Conservation (phyloP, 1,284 basidiomycete genomes). For the Quambalaria eucalypti region DNA sequence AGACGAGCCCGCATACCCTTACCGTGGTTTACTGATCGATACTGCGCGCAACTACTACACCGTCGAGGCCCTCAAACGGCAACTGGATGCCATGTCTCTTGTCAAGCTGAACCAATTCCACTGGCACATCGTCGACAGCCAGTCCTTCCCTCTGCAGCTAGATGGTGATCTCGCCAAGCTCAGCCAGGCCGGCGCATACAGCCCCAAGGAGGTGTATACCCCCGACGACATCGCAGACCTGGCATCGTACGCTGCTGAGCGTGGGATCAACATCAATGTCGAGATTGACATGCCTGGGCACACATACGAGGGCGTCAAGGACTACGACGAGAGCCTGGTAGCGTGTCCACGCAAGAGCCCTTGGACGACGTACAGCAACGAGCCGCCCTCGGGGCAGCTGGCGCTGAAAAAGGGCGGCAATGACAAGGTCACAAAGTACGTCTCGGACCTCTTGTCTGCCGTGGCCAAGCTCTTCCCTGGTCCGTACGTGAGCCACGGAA, state of each 20-base stretch:
- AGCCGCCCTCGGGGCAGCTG: constrained; percentile 74
- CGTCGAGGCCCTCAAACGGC: constrained; percentile 58
- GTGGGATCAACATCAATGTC: constrained; percentile 69
- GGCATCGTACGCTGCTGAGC: constrained; percentile 61
- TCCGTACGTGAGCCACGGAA: constrained; percentile 65
- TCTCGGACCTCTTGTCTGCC: constrained; percentile 48
- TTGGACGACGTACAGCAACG: constrained; percentile 53
- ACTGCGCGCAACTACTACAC: constrained; percentile 60
- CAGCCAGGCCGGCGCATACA: constrained; percentile 63
- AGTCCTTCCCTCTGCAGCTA: constrained; percentile 60
- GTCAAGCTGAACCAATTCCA: constrained; percentile 68
- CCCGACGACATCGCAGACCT: constrained; percentile 58
- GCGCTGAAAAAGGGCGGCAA: constrained; percentile 59
- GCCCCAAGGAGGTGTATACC: constrained; percentile 56
- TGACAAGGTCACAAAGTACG: not conserved
- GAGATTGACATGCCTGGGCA: constrained; percentile 71
- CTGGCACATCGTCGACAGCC: constrained; percentile 61
- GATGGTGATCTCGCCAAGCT: constrained; percentile 57
- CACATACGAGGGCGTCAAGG: constrained; percentile 58
- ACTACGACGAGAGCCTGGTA: constrained; percentile 62
- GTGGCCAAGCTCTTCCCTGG: constrained; percentile 53
- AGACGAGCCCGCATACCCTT: constrained; percentile 49
- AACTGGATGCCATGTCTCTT: constrained; percentile 74
- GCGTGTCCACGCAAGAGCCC: constrained; percentile 61
- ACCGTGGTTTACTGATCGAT: constrained; percentile 69